These are phyloP conservation scores for Penicillium canescens DNA, from an alignment of 495 filamentous ascomycete species.

Conservation along the genomic window DNA sequence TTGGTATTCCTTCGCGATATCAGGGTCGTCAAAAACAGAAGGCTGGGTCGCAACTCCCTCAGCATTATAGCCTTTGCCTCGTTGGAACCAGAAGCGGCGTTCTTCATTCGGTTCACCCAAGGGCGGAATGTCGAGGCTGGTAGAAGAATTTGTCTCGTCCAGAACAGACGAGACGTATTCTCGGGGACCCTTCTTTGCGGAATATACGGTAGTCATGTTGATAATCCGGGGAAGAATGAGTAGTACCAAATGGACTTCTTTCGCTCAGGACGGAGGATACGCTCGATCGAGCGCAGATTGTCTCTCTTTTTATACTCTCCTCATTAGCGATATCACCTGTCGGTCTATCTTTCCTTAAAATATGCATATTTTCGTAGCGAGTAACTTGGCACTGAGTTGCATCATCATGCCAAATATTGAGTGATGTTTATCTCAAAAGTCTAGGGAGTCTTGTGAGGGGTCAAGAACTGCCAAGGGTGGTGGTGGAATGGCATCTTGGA, in stretches of 20 bases:
- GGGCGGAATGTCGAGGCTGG: background rate
- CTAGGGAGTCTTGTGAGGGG: background rate
- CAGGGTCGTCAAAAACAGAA: constrained; percentile 51
- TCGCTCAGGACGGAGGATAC: too few species aligned
- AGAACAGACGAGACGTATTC: background rate
- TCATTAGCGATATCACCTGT: background rate
- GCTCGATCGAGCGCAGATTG: too few species aligned
- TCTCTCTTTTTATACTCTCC: background rate
- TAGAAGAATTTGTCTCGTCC: constrained; percentile 5
- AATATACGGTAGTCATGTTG: constrained; percentile 10
- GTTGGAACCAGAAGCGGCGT: constrained; percentile 31
- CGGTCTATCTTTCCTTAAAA: background rate
- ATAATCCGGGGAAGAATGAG: background rate
- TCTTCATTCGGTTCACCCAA: constrained; percentile 18
- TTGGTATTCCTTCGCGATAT: constrained; percentile 50
- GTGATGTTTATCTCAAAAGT: background rate
- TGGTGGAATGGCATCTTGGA: constrained; percentile 8
- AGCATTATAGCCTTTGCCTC: constrained; percentile 29
- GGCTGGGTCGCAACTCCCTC: constrained; percentile 59
- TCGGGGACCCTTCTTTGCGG: constrained; percentile 4
- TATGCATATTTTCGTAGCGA: background rate
- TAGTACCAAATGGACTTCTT: too few species aligned
- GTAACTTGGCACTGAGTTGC: background rate
- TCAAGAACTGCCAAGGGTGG: background rate
- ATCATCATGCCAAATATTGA: constrained; percentile 2